Base-by-base conservation (phyloP, 108 stramenopile genomes). In the Nitzschia putrida region DNA sequence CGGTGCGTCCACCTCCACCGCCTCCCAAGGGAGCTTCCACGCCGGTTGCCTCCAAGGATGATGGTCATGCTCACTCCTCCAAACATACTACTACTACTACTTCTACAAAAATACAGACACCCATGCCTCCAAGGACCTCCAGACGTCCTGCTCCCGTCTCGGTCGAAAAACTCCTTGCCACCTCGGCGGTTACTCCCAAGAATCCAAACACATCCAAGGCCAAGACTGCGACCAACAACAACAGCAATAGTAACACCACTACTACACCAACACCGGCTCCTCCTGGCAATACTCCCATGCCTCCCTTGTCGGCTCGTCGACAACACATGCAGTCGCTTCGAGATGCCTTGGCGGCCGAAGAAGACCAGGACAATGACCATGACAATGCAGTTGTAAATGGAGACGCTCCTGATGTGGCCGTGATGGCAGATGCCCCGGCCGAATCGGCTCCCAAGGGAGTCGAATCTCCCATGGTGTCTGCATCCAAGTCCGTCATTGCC, bases 1-100 rank as follows among this genome's bases (percentile, higher is more conserved):
- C 56, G 13, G 26, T 61, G 11, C 68, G 69, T 14, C 63, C 67
- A 40, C 75, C 69, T 45, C 61, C 73, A n/a, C 58, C 72, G 18
- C 66, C 73, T 22, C 59, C 69, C 52, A 20, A 21, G 24, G 13
- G 16, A 42, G 16, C 60, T 8, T 34, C 29, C 29, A 34, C 29
- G 1, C 29, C 29, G 29, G 3, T 1, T 1, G 29, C 29, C 4
- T 34, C 29, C 29, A 34, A 22, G 21, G 16, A 39, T 39, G n/a
- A 1, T 12, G 44, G 11, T 4, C 44, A 64, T 11, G 44, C 11
- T 11, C 11, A 44, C 44, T 44, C 44, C 44, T 13, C 13, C 44
- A 14, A 45, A 58, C 25, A 8, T 14, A 29, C 25, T 7, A 29
- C 57, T 26, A 37, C 57, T 26, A 58, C 44, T 9, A 44, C 11